Conservation (phyloP, 2,329 filamentous ascomycete species). For the Aspergillus thermomutatus region DNA sequence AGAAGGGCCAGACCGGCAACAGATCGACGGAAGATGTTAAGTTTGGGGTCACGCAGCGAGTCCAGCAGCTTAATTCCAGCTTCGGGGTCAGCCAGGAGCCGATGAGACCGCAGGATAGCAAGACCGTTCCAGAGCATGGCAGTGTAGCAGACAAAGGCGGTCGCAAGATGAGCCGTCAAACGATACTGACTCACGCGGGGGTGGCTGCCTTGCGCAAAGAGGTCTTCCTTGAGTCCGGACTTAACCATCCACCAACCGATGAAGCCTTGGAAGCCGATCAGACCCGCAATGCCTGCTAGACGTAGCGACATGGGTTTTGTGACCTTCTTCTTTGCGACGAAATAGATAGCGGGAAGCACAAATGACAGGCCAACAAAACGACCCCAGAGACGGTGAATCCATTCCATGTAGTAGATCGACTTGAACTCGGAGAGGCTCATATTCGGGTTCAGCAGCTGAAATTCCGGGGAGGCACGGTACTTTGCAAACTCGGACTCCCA, state of each 20-base stretch:
- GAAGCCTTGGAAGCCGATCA: constrained; percentile 93
- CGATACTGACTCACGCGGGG: constrained; percentile 94
- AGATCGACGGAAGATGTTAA: constrained; percentile 70
- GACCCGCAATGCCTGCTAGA: constrained; percentile 74
- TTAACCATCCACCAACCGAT: constrained; percentile 99
- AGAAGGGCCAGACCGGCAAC: constrained; percentile 69
- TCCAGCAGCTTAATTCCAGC: constrained; percentile 59
- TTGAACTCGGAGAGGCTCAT: constrained; percentile 96
- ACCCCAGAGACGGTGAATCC: constrained; percentile 93
- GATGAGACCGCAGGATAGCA: constrained; percentile 73
- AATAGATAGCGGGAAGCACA: constrained; percentile 82
- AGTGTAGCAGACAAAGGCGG: constrained; percentile 88
- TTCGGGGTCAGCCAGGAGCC: constrained; percentile 65
- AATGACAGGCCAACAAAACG: constrained; percentile 87
- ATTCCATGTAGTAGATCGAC: constrained; percentile 99
- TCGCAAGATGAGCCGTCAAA: constrained; percentile 80
- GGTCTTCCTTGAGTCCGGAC: constrained; percentile 89
- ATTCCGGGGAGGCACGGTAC: constrained; percentile 91
- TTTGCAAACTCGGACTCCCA: constrained; percentile 94
- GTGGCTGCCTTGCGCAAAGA: constrained; percentile 86
- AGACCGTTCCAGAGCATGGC: constrained; percentile 93
- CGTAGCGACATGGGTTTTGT: constrained; percentile 72
- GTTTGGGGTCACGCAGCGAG: constrained; percentile 62
- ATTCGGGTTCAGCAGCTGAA: constrained; percentile 82
- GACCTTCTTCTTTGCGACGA: constrained; percentile 75